phyloP scores from a whole-genome alignment of 208 protist genomes.

The Trypanosomatidae sp. region DNA sequence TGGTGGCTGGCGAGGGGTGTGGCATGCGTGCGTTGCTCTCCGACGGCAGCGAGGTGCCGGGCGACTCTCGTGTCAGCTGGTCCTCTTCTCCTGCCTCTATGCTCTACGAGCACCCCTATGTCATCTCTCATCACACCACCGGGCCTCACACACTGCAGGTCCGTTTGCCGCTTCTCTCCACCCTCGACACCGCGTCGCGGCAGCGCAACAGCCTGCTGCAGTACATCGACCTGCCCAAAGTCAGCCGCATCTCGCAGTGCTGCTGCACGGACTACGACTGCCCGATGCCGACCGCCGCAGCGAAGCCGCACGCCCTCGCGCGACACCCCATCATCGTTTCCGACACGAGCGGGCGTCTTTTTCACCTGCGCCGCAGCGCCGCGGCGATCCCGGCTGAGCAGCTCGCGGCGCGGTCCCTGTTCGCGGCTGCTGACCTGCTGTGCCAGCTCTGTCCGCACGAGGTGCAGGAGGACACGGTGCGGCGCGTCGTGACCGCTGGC shows the following conservation, averaged over 20 bases:
- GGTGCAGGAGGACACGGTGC: constrained; percentile 28
- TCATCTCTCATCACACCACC: constrained; percentile 41
- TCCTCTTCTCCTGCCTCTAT: constrained; percentile 17
- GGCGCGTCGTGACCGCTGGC: constrained; percentile 30
- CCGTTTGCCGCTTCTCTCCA: constrained; percentile 57
- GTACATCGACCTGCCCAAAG: constrained; percentile 15
- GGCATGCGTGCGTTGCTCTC: constrained; percentile 46
- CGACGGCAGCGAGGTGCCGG: constrained; percentile 61
- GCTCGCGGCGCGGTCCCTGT: constrained; percentile 25
- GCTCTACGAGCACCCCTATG: constrained; percentile 58
- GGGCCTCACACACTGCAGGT: constrained; percentile 44
- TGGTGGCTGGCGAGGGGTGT: constrained; percentile 39
- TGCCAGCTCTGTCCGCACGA: constrained; percentile 60
- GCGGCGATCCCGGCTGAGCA: constrained; percentile 27
- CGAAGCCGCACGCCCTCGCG: constrained; percentile 13
- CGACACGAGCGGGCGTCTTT: constrained; percentile 31
- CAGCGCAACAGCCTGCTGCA: constrained; percentile 13
- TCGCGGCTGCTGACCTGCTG: constrained; percentile 47
- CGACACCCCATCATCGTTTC: constrained; percentile 37
- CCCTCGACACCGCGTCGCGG: constrained; percentile 3
- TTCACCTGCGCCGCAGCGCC: constrained; percentile 32
- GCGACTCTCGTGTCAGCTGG: constrained; percentile 23
- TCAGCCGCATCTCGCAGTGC: constrained; percentile 32
- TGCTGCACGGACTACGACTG: constrained; percentile 54
- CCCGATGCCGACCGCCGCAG: constrained; percentile 23